These are phyloP conservation scores for Vigna radiata DNA, from an alignment of 306 rosid species.

Conservation along the genomic window DNA sequence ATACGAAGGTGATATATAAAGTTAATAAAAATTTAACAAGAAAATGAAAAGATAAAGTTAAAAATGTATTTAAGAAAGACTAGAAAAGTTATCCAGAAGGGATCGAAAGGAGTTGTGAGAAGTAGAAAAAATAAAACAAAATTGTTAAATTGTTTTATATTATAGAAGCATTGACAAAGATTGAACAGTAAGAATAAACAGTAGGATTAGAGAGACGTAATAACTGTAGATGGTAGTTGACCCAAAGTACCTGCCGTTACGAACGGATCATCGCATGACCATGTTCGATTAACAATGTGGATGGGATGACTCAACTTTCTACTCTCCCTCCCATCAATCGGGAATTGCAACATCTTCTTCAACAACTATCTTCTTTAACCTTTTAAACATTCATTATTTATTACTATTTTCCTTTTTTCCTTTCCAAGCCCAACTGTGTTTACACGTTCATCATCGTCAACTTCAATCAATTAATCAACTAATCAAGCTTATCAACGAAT, in stretches of 20 bases:
- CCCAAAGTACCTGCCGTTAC: slow-evolving; percentile 2
- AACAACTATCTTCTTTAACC: neutral
- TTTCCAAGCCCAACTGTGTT: slow-evolving; percentile 1
- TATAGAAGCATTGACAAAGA: slow-evolving; percentile 35
- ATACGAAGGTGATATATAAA: too few species aligned
- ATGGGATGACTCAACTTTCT: slow-evolving; percentile 24
- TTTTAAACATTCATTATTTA: slow-evolving; percentile 3
- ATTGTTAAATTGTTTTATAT: neutral
- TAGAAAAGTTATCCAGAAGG: too few species aligned
- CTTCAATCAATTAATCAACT: neutral
- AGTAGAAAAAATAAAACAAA: neutral
- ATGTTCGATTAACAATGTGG: neutral
- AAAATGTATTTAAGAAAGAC: too few species aligned
- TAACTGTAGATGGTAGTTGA: slow-evolving; percentile 21
- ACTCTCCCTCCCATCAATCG: slow-evolving; percentile 20
- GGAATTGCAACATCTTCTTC: slow-evolving; percentile 14
- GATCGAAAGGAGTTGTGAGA: neutral
- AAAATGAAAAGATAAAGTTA: too few species aligned
- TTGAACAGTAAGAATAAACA: neutral
- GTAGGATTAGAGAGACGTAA: neutral
- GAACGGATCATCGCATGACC: neutral
- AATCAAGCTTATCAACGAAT: slow-evolving; percentile 18
- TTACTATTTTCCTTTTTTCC: neutral
- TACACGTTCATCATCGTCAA: neutral
- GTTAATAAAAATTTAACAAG: too few species aligned